phyloP scores from a whole-genome alignment of 2,329 filamentous ascomycete species.

The Neonectria coccinea region DNA sequence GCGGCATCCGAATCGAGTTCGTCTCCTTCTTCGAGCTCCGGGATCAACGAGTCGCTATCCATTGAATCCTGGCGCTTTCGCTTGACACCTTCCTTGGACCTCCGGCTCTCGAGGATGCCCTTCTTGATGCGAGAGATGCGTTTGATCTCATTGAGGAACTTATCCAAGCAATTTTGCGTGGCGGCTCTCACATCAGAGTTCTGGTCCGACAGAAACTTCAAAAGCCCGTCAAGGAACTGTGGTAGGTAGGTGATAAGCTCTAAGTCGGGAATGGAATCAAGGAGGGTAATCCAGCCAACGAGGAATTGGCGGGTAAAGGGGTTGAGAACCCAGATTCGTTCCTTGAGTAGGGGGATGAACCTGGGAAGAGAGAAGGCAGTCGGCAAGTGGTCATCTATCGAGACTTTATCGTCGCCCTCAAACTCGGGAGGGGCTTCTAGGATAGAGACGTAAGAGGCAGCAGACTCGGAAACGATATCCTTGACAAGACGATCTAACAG shows the following conservation, averaged over 20 bases:
- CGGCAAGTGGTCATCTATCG: conserved; percentile 67
- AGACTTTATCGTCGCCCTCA: conserved; percentile 59
- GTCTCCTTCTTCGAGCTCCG: conserved; percentile 69
- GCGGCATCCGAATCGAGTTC: conserved; percentile 69
- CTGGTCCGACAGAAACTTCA: conserved; percentile 91
- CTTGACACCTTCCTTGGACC: conserved; percentile 74
- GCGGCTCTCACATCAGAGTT: conserved; percentile 95
- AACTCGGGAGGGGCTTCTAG: conserved; percentile 70
- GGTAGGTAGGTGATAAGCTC: conserved; percentile 94
- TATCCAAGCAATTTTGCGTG: conserved; percentile 88
- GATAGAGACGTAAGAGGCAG: conserved; percentile 92
- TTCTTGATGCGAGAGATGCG: conserved; percentile 93
- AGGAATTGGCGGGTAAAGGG: conserved; percentile 95
- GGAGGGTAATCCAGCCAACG: conserved; percentile 92
- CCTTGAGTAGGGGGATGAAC: conserved; percentile 93
- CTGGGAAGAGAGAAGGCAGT: conserved; percentile 91
- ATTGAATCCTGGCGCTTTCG: conserved; percentile 77
- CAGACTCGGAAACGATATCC: conserved; percentile 95
- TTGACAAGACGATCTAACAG: conserved; percentile 94
- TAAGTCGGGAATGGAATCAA: conserved; percentile 96
- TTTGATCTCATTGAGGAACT: conserved; percentile 93
- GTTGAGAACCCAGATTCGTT: conserved; percentile 93
- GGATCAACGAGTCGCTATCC: conserved; percentile 72
- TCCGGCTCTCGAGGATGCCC: conserved; percentile 87
- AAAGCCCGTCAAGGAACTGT: conserved; percentile 87